Base-by-base conservation (phyloP, 2,329 filamentous ascomycete species). In the Fulvia fulva region DNA sequence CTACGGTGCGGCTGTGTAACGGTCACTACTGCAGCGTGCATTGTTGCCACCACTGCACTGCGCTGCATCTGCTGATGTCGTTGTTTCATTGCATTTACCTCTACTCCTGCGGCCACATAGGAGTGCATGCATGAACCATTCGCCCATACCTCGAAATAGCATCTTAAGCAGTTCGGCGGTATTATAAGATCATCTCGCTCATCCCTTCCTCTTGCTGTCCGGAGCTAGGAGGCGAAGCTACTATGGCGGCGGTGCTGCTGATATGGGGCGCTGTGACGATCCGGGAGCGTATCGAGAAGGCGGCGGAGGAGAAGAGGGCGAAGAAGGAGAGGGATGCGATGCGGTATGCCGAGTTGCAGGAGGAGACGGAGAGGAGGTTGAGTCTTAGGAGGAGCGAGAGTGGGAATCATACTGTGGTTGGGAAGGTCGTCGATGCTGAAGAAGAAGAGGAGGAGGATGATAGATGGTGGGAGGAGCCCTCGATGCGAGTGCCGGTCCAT, bases 161-260 rank as follows among this genome's bases (percentile, higher is more conserved):
- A 3, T 14, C 7, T 6, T 34, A 9, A 23, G 16, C 16, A 22
- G 22, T n/a, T n/a, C n/a, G 21, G 26, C 16, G 16, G 21, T 25
- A 25, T 50, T 30, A 14, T 16, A 57, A 23, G 16, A 41, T n/a
- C 14, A 21, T 22, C 43, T 23, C 21, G n/a, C 23, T 8, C 8
- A 14, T 51, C 8, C 3, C 25, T 12, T 23, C 9, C 14, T 8
- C 7, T 19, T 41, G 37, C 16, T 5, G 37, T 7, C 8, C 14
- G 37, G 37, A n/a, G 30, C 30, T 34, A n/a, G 16, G n/a, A n/a
- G 34, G 3, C 30, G 30, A 34, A 34, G 32, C n/a, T n/a, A n/a
- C 25, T 16, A 70, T 70, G 68, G 68, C 67, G 5, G 61, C 63
- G 14, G 55, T 69, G 23, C 52, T 71, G 21, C 37, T 71, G 22